Evolutionary conservation across 129 eudicot species (phyloP), one percentile per base, ranked within the genome.

Genomic region (Saussurea involucrata): DNA sequence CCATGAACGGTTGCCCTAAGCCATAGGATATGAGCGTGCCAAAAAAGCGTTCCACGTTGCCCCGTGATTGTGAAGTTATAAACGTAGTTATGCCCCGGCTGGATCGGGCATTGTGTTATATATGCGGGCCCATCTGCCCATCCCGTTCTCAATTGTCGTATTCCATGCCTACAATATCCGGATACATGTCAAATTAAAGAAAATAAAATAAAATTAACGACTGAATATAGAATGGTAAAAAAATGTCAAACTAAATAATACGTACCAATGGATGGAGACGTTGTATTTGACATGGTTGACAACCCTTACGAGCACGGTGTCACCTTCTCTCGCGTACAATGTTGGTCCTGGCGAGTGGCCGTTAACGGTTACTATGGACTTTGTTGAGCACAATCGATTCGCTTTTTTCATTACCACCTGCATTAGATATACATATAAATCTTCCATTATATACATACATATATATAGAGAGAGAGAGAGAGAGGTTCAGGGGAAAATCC

Each of bases 81-180:
- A 2, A 92, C 87, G 27, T 84, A 92, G 83, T 82, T 89, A 0
- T 92, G 88, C 1, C 96, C 92, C 0, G 96, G 81, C 49, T 76
- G 93, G 74, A 92, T 92, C 15, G 96, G 97, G 68, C 97, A 92
- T 24, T 92, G 96, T 29, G 97, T 86, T 63, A 92, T 92, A 21
- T 89, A 92, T 24, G 97, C 96, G 0, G 97, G 96, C 37, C 96
- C 97, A 15, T 92, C 97, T 6, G 96, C 84, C 97, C 97, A 92
- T 4, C 97, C 97, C 25, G 97, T 89, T 81, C 91, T 82, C 12
- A 92, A 77, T 58, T 92, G 97, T 69, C 97, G 82, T 25, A 92
- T 79, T 9, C 97, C 97, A 31, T 92, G 97, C 97, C 97, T 92
- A 32, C 28, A 55, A 64, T 21, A 34, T n/a, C n/a, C 29, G 15